Evolutionary conservation across 2,329 filamentous ascomycete genomes (phyloP).

Genomic region (Fusarium sp.): DNA sequence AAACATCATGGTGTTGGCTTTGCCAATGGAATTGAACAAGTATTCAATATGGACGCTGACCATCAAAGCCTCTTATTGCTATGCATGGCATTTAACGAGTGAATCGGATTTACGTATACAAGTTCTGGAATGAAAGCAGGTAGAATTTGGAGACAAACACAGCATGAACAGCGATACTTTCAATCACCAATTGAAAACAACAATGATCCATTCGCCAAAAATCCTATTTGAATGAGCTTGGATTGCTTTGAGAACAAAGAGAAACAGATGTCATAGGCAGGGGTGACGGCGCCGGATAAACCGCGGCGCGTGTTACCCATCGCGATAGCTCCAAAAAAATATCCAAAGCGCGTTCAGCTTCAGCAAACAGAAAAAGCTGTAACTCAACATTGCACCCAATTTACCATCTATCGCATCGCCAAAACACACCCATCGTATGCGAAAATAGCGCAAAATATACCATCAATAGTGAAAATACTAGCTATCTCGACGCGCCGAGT

Average conservation of each 20-base stretch:
- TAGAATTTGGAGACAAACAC: background rate
- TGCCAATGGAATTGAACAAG: background rate
- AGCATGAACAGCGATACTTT: background rate
- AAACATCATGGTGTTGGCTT: background rate
- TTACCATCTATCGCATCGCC: constrained; percentile 23
- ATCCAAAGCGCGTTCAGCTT: constrained; percentile 41
- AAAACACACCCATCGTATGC: constrained; percentile 22
- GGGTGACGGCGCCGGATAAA: constrained; percentile 37
- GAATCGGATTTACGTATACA: background rate
- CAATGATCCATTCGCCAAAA: background rate
- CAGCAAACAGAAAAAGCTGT: constrained; percentile 31
- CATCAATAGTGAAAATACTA: constrained; percentile 15
- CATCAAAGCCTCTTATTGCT: background rate
- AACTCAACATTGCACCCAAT: constrained; percentile 27
- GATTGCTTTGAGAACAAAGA: background rate
- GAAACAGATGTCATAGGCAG: constrained; percentile 3
- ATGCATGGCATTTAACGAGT: background rate
- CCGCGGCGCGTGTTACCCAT: constrained; percentile 35
- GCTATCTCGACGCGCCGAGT: constrained; percentile 16
- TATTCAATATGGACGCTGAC: background rate
- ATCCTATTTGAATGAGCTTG: background rate
- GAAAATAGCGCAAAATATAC: constrained; percentile 6
- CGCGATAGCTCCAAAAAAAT: constrained; percentile 49
- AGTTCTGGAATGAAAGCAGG: background rate
- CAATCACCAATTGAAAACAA: background rate